Evolutionary conservation across 2,329 filamentous ascomycete genomes (phyloP).

Genomic region (Cladosporium colombiae): DNA sequence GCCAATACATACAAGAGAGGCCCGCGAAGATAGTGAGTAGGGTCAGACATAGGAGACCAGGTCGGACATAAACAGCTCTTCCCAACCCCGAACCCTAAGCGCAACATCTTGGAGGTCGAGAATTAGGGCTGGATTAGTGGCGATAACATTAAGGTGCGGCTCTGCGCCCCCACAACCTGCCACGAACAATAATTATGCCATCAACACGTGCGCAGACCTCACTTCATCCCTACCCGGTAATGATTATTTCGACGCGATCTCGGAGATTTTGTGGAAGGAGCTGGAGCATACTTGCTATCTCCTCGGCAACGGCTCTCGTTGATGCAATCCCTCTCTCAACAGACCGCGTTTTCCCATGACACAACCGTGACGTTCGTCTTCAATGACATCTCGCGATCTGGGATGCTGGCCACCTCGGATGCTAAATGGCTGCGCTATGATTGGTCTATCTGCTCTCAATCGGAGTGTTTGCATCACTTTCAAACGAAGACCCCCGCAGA

Average conservation of each 20-base stretch:
- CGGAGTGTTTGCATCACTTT: neutral
- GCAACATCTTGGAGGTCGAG: neutral
- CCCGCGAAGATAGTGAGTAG: too few species aligned
- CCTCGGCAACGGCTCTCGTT: constrained; percentile 14
- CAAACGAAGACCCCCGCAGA: neutral
- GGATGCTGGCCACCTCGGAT: neutral
- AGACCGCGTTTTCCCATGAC: constrained; percentile 2
- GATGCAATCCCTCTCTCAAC: constrained; percentile 7
- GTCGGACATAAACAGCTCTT: too few species aligned
- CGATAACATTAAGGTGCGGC: constrained; percentile 1
- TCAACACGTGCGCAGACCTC: neutral
- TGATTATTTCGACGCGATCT: neutral
- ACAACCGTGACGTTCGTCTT: constrained; percentile 11
- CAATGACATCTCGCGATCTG: constrained; percentile 10
- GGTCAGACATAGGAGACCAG: too few species aligned
- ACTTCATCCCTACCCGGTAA: neutral
- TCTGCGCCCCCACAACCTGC: constrained; percentile 1
- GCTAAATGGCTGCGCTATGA: neutral
- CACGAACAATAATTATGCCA: neutral
- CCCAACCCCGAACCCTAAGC: neutral
- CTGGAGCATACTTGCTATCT: neutral
- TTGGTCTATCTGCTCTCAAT: neutral
- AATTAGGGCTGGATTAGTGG: neutral
- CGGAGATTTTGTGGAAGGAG: neutral
- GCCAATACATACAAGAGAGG: too few species aligned